Conservation (phyloP, 345 rosid species). For the Populus ilicifolia region DNA sequence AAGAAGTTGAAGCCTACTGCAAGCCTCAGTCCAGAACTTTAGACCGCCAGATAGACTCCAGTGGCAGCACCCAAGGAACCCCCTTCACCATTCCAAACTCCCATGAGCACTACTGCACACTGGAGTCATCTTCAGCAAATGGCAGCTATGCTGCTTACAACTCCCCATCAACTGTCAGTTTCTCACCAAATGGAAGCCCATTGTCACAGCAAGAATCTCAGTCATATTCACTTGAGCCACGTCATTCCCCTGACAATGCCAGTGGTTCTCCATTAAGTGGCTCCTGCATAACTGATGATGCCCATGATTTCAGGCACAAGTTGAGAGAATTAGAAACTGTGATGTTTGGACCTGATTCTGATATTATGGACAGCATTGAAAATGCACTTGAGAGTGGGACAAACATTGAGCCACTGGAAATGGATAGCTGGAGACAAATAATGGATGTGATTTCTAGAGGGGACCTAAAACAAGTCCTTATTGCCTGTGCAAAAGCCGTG, state of each 20-base stretch:
- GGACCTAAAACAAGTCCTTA: conserved; percentile 61
- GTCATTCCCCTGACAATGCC: conserved; percentile 52
- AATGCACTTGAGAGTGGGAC: conserved; percentile 26
- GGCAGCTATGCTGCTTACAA: conserved; percentile 31
- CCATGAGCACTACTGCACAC: conserved; percentile 47
- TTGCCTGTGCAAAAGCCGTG: conserved; percentile 72
- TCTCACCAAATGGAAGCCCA: conserved; percentile 49
- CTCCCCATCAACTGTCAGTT: conserved; percentile 38
- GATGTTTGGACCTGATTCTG: conserved; percentile 84
- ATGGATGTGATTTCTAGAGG: conserved; percentile 48
- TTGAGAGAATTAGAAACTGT: conserved; percentile 70
- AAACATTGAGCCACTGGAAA: conserved; percentile 19
- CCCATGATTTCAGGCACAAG: conserved; percentile 56
- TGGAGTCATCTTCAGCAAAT: conserved; percentile 58
- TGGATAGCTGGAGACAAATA: conserved; percentile 47
- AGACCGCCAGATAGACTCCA: conserved; percentile 30
- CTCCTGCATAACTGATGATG: conserved; percentile 77
- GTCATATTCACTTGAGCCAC: conserved; percentile 31
- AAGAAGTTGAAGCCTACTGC: conserved; percentile 40
- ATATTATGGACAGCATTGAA: conserved; percentile 39
- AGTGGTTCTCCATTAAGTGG: conserved; percentile 57
- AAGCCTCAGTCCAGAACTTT: conserved; percentile 38
- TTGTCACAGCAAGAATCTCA: conserved; percentile 48
- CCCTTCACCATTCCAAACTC: conserved; percentile 35
- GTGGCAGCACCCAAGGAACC: conserved; percentile 22